Conservation (phyloP, 2,329 filamentous ascomycete genomes). For the Alternaria panax region DNA sequence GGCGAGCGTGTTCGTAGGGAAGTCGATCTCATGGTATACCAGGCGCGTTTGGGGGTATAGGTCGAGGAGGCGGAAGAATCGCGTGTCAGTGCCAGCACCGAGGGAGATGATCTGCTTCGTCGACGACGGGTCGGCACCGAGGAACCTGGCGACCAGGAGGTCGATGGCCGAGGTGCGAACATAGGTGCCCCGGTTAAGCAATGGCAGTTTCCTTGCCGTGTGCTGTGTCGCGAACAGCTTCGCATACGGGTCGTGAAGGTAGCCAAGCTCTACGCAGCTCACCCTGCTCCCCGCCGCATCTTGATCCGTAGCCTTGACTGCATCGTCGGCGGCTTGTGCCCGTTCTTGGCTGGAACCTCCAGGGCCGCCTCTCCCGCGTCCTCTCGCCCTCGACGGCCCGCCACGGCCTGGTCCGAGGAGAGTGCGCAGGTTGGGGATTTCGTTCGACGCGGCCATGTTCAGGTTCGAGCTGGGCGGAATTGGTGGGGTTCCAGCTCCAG, state of each 20-base stretch:
- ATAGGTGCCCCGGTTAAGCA: slow-evolving; percentile 98
- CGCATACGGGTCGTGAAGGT: slow-evolving; percentile 83
- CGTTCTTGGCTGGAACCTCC: slow-evolving; percentile 38
- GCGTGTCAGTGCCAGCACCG: slow-evolving; percentile 92
- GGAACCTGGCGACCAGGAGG: slow-evolving; percentile 74
- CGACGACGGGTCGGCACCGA: slow-evolving; percentile 55
- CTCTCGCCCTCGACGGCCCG: slow-evolving; percentile 58
- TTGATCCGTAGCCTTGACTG: slow-evolving; percentile 87
- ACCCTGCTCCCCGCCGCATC: slow-evolving; percentile 89
- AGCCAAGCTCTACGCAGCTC: slow-evolving; percentile 86
- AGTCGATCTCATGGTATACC: slow-evolving; percentile 92
- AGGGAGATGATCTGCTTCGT: slow-evolving; percentile 85
- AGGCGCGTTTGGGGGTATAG: slow-evolving; percentile 56
- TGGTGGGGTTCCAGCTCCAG: slow-evolving; percentile 36
- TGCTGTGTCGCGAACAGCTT: slow-evolving; percentile 68
- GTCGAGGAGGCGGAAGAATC: slow-evolving; percentile 77
- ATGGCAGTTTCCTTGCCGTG: slow-evolving; percentile 74
- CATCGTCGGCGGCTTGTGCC: slow-evolving; percentile 66
- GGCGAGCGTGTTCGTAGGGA: slow-evolving; percentile 72
- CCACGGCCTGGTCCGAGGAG: slow-evolving; percentile 60
- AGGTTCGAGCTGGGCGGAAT: slow-evolving; percentile 27
- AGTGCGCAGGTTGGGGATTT: slow-evolving; percentile 80
- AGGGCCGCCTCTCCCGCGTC: slow-evolving; percentile 47
- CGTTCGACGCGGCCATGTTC: slow-evolving; percentile 69
- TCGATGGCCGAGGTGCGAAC: slow-evolving; percentile 87